Evolutionary conservation across 1,284 basidiomycete species (phyloP).

Genomic region (Ustilago tritici): DNA sequence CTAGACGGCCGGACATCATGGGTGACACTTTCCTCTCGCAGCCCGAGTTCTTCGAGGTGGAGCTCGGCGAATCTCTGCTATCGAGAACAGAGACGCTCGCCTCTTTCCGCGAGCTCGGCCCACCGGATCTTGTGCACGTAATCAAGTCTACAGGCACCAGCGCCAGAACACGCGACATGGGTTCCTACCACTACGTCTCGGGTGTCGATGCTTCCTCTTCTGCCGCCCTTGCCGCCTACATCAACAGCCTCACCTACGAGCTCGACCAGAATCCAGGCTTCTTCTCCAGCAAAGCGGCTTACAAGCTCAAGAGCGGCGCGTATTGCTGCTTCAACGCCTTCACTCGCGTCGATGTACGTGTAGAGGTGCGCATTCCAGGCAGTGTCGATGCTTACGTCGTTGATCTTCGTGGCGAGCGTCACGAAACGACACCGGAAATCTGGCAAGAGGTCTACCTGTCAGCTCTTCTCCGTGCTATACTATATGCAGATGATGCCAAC

Average conservation of each 20-base stretch:
- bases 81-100: slow-evolving; percentile 92
- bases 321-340: slow-evolving; percentile 99
- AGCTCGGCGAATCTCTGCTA: slow-evolving; percentile 87
- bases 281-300: slow-evolving; percentile 80
- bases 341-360: slow-evolving; percentile 92
- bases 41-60: slow-evolving; percentile 76
- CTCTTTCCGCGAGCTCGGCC: slow-evolving; percentile 94
- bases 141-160: slow-evolving; percentile 83
- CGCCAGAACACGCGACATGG: slow-evolving; percentile 80
- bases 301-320: slow-evolving; percentile 92
- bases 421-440: slow-evolving; percentile 89
- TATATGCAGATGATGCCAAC: slow-evolving; percentile 94
- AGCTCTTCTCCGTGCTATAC: slow-evolving; percentile 86
- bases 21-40: slow-evolving; percentile 65
- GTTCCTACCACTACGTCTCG: slow-evolving; percentile 75
- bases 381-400: slow-evolving; percentile 95
- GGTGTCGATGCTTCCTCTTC: slow-evolving; percentile 97
- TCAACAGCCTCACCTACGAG: slow-evolving; percentile 95
- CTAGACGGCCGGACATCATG: slow-evolving; percentile 42
- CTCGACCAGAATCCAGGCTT: slow-evolving; percentile 91
- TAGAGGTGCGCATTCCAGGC: slow-evolving; percentile 98
- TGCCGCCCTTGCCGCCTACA: slow-evolving; percentile 95
- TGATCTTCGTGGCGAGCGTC: slow-evolving; percentile 91
- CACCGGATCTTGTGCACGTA: slow-evolving; percentile 95
- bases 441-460: slow-evolving; percentile 99